Percentiles rank a stretch among this genome's conserved stretches.
Conservation (phyloP, 140 eudicot species). For the Stevia rebaudiana region DNA sequence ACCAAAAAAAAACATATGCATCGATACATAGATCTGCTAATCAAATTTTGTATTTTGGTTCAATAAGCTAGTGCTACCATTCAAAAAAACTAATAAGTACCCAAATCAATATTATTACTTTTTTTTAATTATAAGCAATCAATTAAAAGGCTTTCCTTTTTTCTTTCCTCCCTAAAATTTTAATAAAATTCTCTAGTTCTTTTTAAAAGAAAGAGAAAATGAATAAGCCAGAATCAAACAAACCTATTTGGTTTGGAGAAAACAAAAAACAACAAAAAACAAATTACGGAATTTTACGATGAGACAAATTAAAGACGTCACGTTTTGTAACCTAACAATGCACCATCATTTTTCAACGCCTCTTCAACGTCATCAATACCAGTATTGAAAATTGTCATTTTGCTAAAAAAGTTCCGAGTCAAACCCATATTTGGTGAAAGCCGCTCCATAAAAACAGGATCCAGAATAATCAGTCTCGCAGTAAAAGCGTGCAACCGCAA, state of each 20-base stretch:
- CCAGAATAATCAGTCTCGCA: not conserved
- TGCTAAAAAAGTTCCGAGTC: not conserved
- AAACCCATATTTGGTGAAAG: not conserved
- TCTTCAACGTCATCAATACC: not conserved
- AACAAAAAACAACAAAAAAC: not conserved
- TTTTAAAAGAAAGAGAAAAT: not conserved
- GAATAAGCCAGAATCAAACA: not conserved
- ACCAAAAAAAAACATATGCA: not conserved
- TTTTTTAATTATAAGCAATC: not conserved
- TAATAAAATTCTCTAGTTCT: not conserved
- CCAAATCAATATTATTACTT: not conserved
- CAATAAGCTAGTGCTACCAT: not conserved
- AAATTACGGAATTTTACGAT: not conserved
- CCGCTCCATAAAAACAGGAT: not conserved
- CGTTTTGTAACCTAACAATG: not conserved
- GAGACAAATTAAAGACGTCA: not conserved
- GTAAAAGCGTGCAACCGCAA: not conserved
- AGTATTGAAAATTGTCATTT: not conserved
- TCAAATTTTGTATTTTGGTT: not conserved
- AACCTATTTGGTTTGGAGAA: not conserved
- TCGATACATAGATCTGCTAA: not conserved
- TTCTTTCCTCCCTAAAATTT: not conserved
- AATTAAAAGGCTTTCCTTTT: not conserved
- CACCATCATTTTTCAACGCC: not conserved
- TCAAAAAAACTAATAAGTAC: not conserved